Conservation (phyloP, 1,139 yeast species). For the Saccharomyces hybrid region DNA sequence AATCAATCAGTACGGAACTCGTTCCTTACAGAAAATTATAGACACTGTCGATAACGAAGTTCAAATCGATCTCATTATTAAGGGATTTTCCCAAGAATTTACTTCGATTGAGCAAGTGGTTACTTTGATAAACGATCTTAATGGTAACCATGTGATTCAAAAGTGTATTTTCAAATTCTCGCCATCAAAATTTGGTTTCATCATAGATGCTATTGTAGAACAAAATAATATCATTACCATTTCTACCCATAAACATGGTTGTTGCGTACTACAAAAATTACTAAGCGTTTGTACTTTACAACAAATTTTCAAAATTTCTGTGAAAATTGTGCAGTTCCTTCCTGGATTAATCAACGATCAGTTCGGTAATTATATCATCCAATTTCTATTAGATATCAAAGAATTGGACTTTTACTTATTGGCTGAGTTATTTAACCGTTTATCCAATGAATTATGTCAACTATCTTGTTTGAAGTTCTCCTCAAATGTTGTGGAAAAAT, state of each 20-base stretch:
- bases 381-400: constrained; percentile 64
- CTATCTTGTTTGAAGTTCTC: constrained; percentile 87
- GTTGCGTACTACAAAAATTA: constrained; percentile 91
- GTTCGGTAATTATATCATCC: constrained; percentile 94
- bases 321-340: constrained; percentile 31
- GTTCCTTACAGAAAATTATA: constrained; percentile 82
- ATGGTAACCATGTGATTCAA: constrained; percentile 95
- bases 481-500: constrained; percentile 87
- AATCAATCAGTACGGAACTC: constrained; percentile 87
- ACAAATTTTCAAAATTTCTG: constrained; percentile 48
- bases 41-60: constrained; percentile 59
- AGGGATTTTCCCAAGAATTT: constrained; percentile 26
- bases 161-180: constrained; percentile 75
- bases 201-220: constrained; percentile 67
- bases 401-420: constrained; percentile 36
- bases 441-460: constrained; percentile 48
- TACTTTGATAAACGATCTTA: constrained; percentile 73
- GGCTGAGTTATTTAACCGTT: constrained; percentile 37
- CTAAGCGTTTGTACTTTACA: constrained; percentile 44
- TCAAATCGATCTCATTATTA: constrained; percentile 38
- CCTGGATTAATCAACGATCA: constrained; percentile 73
- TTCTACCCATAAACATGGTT: constrained; percentile 95
- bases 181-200: constrained; percentile 65
- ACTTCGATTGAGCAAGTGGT: constrained; percentile 52
- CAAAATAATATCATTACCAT: constrained; percentile 61